Base-by-base conservation (phyloP, 495 filamentous ascomycete genomes). In the Neurospora sp. region DNA sequence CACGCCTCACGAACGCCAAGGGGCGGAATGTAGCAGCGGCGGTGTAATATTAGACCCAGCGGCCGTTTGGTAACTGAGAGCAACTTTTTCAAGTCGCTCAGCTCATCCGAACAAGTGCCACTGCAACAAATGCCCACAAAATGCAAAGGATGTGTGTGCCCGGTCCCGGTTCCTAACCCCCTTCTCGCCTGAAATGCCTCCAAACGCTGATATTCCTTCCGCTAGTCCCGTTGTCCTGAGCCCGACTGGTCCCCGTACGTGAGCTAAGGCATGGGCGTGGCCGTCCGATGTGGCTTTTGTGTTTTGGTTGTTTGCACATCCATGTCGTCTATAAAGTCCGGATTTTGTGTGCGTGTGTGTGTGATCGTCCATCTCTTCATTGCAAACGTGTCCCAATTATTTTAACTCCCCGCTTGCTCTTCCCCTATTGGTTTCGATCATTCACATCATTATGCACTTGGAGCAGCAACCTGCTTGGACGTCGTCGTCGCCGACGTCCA, bases 361-460 rank as follows among this genome's bases (percentile, higher is more conserved):
- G 6, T 66, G 54, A 66, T 66, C 54, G 54, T 66, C 54, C 54
- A 66, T 66, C 27, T 66, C 54, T 66, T 66, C 54, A 37, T 66
- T 66, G 54, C 54, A 66, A 66, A 66, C 54, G 54, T 66, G 54
- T 35, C 54, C 54, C 54, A 66, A 66, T 66, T 66, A 27, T 66
- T 66, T 66, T 66, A 66, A 66, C 31, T 35, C 54, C 54, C 54
- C 54, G 54, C 54, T 66, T 66, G 54, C 54, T 66, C 54, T 66
- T 66, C 54, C 54, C 54, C 54, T 66, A 12, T 66, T 66, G 54
- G 54, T 35, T 35, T 66, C 54, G 54, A 66, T 35, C 54, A 66
- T 74, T 92, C 91, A 98, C 96, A 98, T 96, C 76, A 98, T 85
- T 76, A 94, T 86, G 83, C 95, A 98, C 82, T 90, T 92, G 72